These are phyloP conservation scores for Talaromyces verruculosus DNA, from an alignment of 2,329 filamentous ascomycete species.

Conservation along the genomic window DNA sequence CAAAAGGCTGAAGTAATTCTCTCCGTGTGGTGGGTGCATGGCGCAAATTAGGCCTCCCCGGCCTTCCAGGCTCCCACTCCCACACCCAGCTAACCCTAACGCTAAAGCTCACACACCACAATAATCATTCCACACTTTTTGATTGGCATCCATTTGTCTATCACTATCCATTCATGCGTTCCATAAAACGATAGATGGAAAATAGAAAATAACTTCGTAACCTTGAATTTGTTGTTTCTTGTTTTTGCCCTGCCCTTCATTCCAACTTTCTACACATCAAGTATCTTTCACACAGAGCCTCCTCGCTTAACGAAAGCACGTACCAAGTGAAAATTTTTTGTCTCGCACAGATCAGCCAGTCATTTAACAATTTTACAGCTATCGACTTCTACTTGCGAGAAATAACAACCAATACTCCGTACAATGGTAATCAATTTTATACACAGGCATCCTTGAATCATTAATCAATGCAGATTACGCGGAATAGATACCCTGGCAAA, in stretches of 20 bases:
- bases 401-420: neutral
- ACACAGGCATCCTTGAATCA: slow-evolving; percentile 5
- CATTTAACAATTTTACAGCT: slow-evolving; percentile 14
- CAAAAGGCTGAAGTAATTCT: neutral
- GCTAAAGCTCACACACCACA: slow-evolving; percentile 2
- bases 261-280: neutral
- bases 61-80: neutral
- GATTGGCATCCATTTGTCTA: neutral
- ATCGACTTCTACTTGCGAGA: slow-evolving; percentile 7
- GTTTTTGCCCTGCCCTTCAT: neutral
- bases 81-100: slow-evolving; percentile 8
- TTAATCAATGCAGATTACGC: neutral
- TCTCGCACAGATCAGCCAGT: slow-evolving; percentile 19
- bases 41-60: neutral
- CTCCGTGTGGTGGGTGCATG: neutral
- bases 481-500: slow-evolving; percentile 2
- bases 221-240: neutral
- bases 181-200: neutral
- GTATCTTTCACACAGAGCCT: slow-evolving; percentile 2
- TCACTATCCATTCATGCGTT: neutral
- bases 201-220: neutral
- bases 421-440: slow-evolving; percentile 1
- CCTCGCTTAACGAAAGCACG: slow-evolving; percentile 18
- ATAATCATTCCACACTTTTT: neutral
- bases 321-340: slow-evolving; percentile 17